A percentile compares a stretch with the other conserved stretches of the same genome.
These are phyloP conservation scores for Trichopus zeylanicus DNA, from an alignment of 116 monocot genomes.

Conservation along the genomic window DNA sequence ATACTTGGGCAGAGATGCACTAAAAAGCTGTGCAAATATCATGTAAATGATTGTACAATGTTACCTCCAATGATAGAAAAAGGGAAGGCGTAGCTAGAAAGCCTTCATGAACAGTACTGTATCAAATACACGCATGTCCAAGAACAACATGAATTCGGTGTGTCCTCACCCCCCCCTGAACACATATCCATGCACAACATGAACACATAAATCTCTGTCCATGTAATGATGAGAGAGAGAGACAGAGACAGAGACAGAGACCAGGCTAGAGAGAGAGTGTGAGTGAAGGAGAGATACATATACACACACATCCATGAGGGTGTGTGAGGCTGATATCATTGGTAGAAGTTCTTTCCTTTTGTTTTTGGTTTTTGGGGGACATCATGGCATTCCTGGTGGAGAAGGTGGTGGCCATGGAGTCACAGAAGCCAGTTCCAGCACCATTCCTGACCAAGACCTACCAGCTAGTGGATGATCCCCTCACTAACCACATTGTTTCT, in stretches of 20 bases:
- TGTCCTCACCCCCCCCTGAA: no score
- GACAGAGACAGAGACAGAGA: constrained; percentile 1
- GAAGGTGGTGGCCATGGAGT: constrained; percentile 41
- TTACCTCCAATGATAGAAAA: no score
- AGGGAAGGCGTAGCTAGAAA: no score
- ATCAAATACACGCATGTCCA: not conserved
- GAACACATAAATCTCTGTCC: constrained; percentile 1
- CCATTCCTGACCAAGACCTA: constrained; percentile 82
- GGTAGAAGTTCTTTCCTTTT: no score
- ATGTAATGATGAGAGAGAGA: not conserved
- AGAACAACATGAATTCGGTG: not conserved
- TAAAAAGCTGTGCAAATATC: no score
- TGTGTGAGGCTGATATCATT: not conserved
- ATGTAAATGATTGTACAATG: no score
- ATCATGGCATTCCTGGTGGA: constrained; percentile 71
- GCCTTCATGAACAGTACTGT: no score
- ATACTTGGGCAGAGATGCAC: no score
- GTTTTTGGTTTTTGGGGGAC: no score
- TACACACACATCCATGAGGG: not conserved
- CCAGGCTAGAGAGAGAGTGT: not conserved
- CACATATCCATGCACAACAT: no score
- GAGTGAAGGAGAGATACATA: not conserved
- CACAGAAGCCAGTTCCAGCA: constrained; percentile 64
- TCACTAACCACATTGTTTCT: constrained; percentile 83
- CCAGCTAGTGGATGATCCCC: constrained; percentile 77